A percentile compares a stretch with the other conserved stretches of the same genome.
These are phyloP conservation scores for Trifolium subterraneum DNA, from an alignment of 306 rosid genomes.

Conservation along the genomic window DNA sequence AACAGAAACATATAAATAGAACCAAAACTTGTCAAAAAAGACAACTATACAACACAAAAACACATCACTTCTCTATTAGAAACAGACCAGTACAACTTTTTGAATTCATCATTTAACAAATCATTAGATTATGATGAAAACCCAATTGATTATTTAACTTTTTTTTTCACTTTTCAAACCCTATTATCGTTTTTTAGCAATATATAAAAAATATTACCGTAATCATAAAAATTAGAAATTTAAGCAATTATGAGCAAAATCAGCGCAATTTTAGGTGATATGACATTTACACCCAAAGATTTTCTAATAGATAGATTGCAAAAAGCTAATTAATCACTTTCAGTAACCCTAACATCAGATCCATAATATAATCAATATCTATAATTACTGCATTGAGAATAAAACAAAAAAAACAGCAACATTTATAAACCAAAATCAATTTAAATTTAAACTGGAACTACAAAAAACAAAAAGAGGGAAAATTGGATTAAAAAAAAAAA, in stretches of 20 bases:
- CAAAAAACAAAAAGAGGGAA: neutral
- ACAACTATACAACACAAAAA: constrained; percentile 12
- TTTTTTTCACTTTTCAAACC: constrained; percentile 12
- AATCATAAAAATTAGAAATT: neutral
- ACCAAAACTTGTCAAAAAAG: neutral
- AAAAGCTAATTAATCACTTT: neutral
- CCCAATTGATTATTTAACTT: neutral
- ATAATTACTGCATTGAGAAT: neutral
- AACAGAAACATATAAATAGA: neutral
- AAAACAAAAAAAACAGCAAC: constrained; percentile 5
- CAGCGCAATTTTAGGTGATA: neutral
- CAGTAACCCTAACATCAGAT: neutral
- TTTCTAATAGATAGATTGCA: constrained; percentile 8
- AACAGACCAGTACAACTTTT: neutral
- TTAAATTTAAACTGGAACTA: neutral
- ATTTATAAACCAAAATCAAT: constrained; percentile 21
- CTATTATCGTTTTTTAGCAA: neutral
- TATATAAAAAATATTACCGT: neutral
- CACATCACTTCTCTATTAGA: constrained; percentile 9
- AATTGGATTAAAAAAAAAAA: neutral
- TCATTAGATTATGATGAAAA: neutral
- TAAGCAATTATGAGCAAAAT: constrained; percentile 6
- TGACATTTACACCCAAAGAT: neutral
- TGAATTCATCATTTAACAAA: neutral
- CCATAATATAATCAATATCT: neutral